Evolutionary conservation across 2,329 filamentous ascomycete species (phyloP), one percentile per base, ranked within the genome.

Genomic region (Ustulina deusta): DNA sequence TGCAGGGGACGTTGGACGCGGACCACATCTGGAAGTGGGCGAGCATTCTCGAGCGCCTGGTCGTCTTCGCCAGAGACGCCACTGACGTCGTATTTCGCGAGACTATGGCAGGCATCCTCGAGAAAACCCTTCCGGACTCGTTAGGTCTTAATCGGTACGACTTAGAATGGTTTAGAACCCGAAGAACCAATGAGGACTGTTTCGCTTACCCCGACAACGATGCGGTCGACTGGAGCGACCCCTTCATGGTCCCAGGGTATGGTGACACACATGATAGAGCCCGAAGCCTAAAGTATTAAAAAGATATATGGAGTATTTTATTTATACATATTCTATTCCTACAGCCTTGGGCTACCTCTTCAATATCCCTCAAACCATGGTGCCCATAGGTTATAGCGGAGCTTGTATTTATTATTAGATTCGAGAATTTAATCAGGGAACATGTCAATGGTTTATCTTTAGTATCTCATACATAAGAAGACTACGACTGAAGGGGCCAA

Each of bases 171-270:
- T 73, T 74, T 48, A 6, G 0, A 2, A 25, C 25, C 27, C 51
- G 20, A 13, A 1, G 25, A 27, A 22, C 34, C 9, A 40, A 56
- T 9, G 51, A 32, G 1, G 63, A 32, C 1, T 71, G 70, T 54
- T 76, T 64, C 81, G 80, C 27, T 81, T 84, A 70, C 78, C 76
- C 63, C 83, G 83, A 73, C 84, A 76, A 71, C n/a, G 59, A 22
- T 1, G 27, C 1, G 9, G 62, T 74, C 0, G 32, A 70, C 55
- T 75, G 73, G 73, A 10, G 2, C 1, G 10, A 69, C 0, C 73
- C 72, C 5, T 76, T 76, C 57, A 76, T 74, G 72, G 20, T 17
- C 2, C 63, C 1, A 2, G 72, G 73, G 6, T 27, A 61, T 7
- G 62, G 58, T 2, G 68, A 70, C 0, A 70, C 70, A 2, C 66